Evolutionary conservation across 371 early-diverging fungal species (phyloP).

Genomic region (Rhizomucor miehei): DNA sequence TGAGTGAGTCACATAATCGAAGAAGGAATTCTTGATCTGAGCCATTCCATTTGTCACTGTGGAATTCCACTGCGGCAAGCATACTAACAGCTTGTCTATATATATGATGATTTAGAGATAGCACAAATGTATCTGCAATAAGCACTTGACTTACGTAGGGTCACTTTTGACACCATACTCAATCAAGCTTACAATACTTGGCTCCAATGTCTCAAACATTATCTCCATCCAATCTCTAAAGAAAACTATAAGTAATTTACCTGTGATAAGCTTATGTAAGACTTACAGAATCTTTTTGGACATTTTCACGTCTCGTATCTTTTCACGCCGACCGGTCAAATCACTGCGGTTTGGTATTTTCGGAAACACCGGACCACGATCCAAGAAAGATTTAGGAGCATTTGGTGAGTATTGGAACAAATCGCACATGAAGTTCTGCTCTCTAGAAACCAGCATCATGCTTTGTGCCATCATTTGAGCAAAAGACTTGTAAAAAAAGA

Average conservation of each 20-base stretch:
- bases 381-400: constrained; percentile 41
- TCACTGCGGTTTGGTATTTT: constrained; percentile 40
- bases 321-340: constrained; percentile 49
- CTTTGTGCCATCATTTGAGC: constrained; percentile 47
- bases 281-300: constrained; percentile 57
- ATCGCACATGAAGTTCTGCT: constrained; percentile 85
- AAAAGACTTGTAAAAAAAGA: constrained; percentile 37
- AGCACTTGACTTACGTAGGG: constrained; percentile 52
- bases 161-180: constrained; percentile 83
- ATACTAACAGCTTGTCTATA: constrained; percentile 73
- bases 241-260: background rate
- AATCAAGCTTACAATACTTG: constrained; percentile 67
- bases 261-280: background rate
- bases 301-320: constrained; percentile 62
- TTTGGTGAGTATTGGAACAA: constrained; percentile 61
- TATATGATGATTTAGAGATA: background rate
- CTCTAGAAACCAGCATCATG: constrained; percentile 49
- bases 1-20: constrained; percentile 64
- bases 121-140: background rate
- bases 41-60: constrained; percentile 59
- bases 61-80: constrained; percentile 78
- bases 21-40: constrained; percentile 65
- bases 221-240: constrained; percentile 75
- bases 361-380: constrained; percentile 39
- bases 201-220: constrained; percentile 74